These are phyloP conservation scores for Penicillium digitatum DNA, from an alignment of 2,329 filamentous ascomycete species.

Conservation along the genomic window DNA sequence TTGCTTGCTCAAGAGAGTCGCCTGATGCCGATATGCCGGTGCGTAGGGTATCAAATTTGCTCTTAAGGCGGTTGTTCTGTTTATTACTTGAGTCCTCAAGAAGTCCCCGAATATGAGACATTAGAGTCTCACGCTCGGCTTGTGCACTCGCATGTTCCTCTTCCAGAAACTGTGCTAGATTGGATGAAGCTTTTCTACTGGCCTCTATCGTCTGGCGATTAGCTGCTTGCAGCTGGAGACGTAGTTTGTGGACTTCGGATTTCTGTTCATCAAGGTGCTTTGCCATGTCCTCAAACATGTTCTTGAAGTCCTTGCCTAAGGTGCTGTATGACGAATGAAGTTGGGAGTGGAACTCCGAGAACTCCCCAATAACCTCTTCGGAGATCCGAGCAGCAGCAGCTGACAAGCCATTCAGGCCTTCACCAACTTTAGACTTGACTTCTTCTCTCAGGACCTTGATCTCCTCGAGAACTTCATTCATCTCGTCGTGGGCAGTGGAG, in stretches of 20 bases:
- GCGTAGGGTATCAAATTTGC: conserved; percentile 60
- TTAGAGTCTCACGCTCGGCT: conserved; percentile 67
- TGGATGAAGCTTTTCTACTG: conserved; percentile 62
- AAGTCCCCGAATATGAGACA: conserved; percentile 72
- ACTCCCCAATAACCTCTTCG: conserved; percentile 79
- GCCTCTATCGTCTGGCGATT: conserved; percentile 65
- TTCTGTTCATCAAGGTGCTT: conserved; percentile 72
- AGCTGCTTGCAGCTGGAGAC: conserved; percentile 67
- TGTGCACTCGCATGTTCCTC: conserved; percentile 72
- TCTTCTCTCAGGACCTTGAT: conserved; percentile 86
- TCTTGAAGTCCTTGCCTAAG: conserved; percentile 81
- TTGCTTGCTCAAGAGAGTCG: conserved; percentile 60
- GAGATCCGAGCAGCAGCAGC: conserved; percentile 83
- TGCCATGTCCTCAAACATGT: conserved; percentile 75
- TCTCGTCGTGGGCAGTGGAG: conserved; percentile 65
- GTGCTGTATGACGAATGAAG: conserved; percentile 79
- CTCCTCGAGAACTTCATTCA: conserved; percentile 87
- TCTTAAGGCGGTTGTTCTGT: conserved; percentile 67
- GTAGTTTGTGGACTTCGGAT: conserved; percentile 68
- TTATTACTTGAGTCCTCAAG: conserved; percentile 68
- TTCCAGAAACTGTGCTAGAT: conserved; percentile 65
- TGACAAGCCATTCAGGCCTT: conserved; percentile 78
- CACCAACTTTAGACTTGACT: conserved; percentile 79
- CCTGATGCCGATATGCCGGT: conserved; percentile 63
- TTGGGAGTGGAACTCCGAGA: conserved; percentile 76